Base-by-base conservation (phyloP, 1,139 yeast species). In the Sugiyamaella castrensis region DNA sequence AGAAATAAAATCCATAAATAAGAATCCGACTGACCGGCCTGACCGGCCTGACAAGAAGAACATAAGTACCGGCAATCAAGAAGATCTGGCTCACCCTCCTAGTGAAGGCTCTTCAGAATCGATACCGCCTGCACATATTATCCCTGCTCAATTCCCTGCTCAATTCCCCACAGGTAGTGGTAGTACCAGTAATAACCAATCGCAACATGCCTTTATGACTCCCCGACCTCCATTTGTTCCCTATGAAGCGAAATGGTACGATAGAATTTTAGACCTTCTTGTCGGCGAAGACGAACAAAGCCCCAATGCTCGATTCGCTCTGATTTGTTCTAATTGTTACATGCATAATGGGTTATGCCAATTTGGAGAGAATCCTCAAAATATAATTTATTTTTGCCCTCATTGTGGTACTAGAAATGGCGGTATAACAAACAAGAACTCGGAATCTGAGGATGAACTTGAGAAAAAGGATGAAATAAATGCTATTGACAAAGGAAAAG, bases 311-410 rank as follows among this genome's bases (percentile, higher is more conserved):
- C 69, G 95, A 42, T 85, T 75, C 63, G 96, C 96, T 0, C 73
- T 87, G 57, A 84, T 87, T 15, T 87, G 96, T 63, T 57, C 63
- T 27, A 70, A 74, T 13, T 87, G 96, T 61, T 72, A 68, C 40
- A 71, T 74, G 27, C 95, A 87, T 66, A 87, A 87, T 61, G 96
- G 96, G 1, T 72, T 87, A 47, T 95, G 95, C 0, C 87, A 89
- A 4, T 91, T 88, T 1, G 84, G 86, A 13, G 69, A 71, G 48
- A 63, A 71, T 19, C 87, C 95, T 0, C 65, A 64, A 4, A 67
- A 71, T 15, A 80, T 88, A 8, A 69, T 69, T 50, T 91, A 83
- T 62, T 67, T 74, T 5, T 91, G 98, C 66, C 88, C 92, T 9
- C 70, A 72, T 31, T 91, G 98, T 69, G 88, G 87, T 0, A 59